phyloP scores from a whole-genome alignment of 2,329 filamentous ascomycete genomes.

The Colletotrichum sp. region DNA sequence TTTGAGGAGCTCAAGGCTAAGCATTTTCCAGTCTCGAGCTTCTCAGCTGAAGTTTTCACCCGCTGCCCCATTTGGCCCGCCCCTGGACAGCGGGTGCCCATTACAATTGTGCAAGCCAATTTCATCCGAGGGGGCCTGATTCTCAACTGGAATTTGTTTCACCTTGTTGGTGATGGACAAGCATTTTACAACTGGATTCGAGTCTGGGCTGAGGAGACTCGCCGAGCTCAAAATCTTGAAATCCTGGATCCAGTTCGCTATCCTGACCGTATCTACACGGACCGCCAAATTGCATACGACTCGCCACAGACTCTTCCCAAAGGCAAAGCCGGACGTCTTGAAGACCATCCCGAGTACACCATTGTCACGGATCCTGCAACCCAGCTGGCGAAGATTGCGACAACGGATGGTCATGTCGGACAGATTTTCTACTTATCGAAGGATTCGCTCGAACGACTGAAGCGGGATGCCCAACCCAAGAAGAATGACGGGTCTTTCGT shows the following conservation, averaged over 20 bases:
- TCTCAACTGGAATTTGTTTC: slow-evolving; percentile 30
- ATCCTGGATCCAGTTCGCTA: slow-evolving; percentile 27
- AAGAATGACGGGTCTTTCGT: slow-evolving; percentile 26
- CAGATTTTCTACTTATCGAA: slow-evolving; percentile 36
- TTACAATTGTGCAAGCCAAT: slow-evolving; percentile 30
- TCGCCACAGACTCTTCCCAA: slow-evolving; percentile 20
- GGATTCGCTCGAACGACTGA: slow-evolving; percentile 30
- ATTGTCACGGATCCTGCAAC: slow-evolving; percentile 32
- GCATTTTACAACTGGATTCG: slow-evolving; percentile 34
- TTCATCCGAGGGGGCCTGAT: slow-evolving; percentile 34
- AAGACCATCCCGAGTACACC: slow-evolving; percentile 36
- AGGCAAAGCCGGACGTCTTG: slow-evolving; percentile 27
- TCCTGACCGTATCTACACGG: slow-evolving; percentile 30
- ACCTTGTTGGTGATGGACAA: slow-evolving; percentile 38
- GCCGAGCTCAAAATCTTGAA: slow-evolving; percentile 30
- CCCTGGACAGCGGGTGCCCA: slow-evolving; percentile 22
- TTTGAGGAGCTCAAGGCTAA: slow-evolving; percentile 30
- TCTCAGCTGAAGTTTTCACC: slow-evolving; percentile 27
- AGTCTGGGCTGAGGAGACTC: slow-evolving; percentile 39
- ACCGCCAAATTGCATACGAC: slow-evolving; percentile 27
- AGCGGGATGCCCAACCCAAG: slow-evolving; percentile 33
- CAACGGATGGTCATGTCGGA: slow-evolving; percentile 31
- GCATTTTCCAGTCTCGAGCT: slow-evolving; percentile 27
- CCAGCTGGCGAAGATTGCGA: slow-evolving; percentile 34
- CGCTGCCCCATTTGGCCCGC: slow-evolving; percentile 29